Percentiles rank a stretch among this genome's conserved stretches.
These are phyloP conservation scores for Clitoria ternatea DNA, from an alignment of 306 rosid species.

Conservation along the genomic window DNA sequence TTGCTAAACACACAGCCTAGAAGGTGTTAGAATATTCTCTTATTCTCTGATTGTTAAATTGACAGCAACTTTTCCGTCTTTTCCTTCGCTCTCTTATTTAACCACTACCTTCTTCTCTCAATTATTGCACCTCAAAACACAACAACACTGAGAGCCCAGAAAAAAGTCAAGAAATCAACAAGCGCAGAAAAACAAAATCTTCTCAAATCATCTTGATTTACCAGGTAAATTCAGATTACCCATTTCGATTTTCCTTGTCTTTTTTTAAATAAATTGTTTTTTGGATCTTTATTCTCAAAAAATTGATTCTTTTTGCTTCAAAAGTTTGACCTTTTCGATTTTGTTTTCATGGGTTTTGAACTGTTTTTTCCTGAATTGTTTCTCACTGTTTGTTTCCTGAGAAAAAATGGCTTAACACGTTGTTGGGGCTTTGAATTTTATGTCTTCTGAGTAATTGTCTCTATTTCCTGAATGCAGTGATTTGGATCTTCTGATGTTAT, in stretches of 20 bases:
- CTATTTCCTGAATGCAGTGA: neutral
- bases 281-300: neutral
- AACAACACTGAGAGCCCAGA: neutral
- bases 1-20: neutral
- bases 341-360: neutral
- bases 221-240: slow-evolving; percentile 1
- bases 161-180: neutral
- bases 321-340: neutral
- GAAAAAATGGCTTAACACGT: neutral
- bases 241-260: neutral
- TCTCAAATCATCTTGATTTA: neutral
- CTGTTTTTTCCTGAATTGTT: neutral
- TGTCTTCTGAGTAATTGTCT: neutral
- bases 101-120: neutral
- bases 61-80: slow-evolving; percentile 13
- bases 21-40: slow-evolving; percentile 11
- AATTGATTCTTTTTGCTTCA: neutral
- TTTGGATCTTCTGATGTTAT: neutral
- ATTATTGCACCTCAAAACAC: neutral
- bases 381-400: neutral
- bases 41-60: neutral
- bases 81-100: neutral
- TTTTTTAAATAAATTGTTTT: neutral
- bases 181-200: no score
- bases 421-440: neutral